Conservation (phyloP, 2,329 filamentous ascomycete species). For the Ascochyta pisi region DNA sequence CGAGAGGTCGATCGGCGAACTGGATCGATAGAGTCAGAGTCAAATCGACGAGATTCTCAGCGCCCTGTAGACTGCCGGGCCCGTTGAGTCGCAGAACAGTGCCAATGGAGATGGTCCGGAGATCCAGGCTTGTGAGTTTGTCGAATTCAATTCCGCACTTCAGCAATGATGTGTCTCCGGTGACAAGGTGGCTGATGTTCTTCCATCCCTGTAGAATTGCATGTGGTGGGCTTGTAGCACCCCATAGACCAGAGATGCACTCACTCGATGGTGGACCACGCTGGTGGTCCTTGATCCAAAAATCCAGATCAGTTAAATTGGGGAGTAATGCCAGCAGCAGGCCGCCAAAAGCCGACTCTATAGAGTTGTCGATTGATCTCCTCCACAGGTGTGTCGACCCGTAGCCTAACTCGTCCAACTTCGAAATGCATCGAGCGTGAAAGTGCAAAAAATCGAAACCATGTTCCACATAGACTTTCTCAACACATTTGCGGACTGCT, state of each 20-base stretch:
- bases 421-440: conserved; percentile 18
- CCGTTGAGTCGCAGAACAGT: conserved; percentile 31
- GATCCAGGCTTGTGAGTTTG: conserved; percentile 22
- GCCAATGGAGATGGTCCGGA: conserved; percentile 25
- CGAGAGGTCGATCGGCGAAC: conserved; percentile 23
- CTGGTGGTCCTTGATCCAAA: conserved; percentile 28
- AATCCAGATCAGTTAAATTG: conserved; percentile 28
- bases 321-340: conserved; percentile 28
- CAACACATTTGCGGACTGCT: conserved; percentile 24
- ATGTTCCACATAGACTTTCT: conserved; percentile 20
- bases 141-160: conserved; percentile 24
- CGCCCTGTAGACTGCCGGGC: conserved; percentile 27
- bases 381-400: conserved; percentile 22
- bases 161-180: conserved; percentile 24
- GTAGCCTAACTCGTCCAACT: conserved; percentile 22
- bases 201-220: conserved; percentile 10
- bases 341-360: conserved; percentile 35
- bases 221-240: conserved; percentile 18
- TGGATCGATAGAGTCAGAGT: conserved; percentile 23
- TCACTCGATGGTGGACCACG: conserved; percentile 26
- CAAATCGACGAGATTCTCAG: conserved; percentile 22
- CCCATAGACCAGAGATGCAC: conserved; percentile 31
- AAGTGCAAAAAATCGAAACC: conserved; percentile 21
- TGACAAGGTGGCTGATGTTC: conserved; percentile 20
- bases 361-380: conserved; percentile 25